Evolutionary conservation across 139 green algal species (phyloP).

Genomic region (Edaphochlamys debaryana): DNA sequence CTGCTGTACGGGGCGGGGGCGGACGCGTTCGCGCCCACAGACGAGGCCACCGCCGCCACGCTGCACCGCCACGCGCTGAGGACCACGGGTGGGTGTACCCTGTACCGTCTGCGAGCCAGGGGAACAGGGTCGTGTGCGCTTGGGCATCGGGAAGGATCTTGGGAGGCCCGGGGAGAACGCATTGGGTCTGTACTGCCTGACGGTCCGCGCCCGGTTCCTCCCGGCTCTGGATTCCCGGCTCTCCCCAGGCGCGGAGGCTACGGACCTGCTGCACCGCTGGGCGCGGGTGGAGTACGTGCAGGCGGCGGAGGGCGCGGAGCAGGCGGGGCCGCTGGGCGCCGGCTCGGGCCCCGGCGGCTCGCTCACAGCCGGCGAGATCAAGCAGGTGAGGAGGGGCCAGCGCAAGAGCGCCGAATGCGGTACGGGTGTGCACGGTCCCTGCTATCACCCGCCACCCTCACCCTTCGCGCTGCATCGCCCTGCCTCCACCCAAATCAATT

Average conservation of each 20-base stretch:
- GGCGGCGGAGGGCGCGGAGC: background rate
- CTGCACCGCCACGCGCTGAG: slow-evolving; percentile 78
- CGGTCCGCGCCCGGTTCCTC: no score
- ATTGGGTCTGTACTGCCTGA: no score
- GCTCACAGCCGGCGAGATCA: slow-evolving; percentile 51
- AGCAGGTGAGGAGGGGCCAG: slow-evolving; percentile 39
- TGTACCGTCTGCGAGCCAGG: no score
- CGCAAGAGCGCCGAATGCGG: slow-evolving; percentile 2
- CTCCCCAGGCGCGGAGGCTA: slow-evolving; percentile 39
- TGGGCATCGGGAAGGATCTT: no score
- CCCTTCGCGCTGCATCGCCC: no score
- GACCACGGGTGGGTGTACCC: slow-evolving; percentile 39
- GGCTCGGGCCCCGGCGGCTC: background rate
- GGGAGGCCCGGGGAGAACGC: no score
- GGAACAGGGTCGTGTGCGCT: no score
- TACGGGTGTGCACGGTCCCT: background rate
- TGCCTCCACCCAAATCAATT: no score
- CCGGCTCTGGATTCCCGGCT: no score
- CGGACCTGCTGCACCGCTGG: slow-evolving; percentile 74
- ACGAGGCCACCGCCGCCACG: slow-evolving; percentile 49
- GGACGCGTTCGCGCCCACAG: slow-evolving; percentile 54
- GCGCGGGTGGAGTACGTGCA: slow-evolving; percentile 44
- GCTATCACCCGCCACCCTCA: no score
- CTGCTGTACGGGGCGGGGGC: slow-evolving; percentile 73
- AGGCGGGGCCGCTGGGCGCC: background rate